Evolutionary conservation across 106 monocot species (phyloP).

Genomic region (Hemerocallis citrina): DNA sequence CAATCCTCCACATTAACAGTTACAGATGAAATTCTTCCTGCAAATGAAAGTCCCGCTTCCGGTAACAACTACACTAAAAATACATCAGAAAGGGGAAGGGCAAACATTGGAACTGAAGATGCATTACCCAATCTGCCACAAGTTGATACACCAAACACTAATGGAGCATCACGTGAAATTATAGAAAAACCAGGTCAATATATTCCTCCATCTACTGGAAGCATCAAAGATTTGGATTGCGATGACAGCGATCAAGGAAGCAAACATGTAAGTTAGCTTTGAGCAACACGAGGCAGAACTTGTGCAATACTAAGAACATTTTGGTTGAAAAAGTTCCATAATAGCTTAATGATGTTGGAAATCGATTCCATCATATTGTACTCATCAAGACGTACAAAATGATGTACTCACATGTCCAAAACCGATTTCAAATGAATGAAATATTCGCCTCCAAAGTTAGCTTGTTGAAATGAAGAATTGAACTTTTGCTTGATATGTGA

Average conservation of each 20-base stretch:
- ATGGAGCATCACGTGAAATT: not conserved
- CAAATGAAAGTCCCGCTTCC: conserved; percentile 8
- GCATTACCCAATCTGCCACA: not conserved
- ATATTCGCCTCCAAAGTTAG: too few relatives aligned
- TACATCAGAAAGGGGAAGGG: not conserved
- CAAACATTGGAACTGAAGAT: not conserved
- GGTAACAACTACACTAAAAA: conserved; percentile 1
- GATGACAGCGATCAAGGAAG: conserved; percentile 6
- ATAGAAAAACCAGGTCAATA: conserved; percentile 1
- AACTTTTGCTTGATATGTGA: too few relatives aligned
- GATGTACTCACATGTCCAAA: too few relatives aligned
- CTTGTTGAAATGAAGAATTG: too few relatives aligned
- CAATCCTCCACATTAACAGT: not conserved
- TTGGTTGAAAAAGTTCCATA: too few relatives aligned
- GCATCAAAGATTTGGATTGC: conserved; percentile 13
- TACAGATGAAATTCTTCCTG: not conserved
- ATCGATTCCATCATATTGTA: too few relatives aligned
- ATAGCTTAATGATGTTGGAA: too few relatives aligned
- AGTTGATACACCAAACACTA: not conserved
- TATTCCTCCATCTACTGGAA: conserved; percentile 6
- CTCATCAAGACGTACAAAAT: too few relatives aligned
- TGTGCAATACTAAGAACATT: too few relatives aligned
- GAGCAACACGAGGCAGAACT: too few relatives aligned
- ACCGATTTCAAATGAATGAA: too few relatives aligned
- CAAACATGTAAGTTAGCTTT: conserved; percentile 5